Base-by-base conservation (phyloP, 257 asterid species). In the Solanum chilense region DNA sequence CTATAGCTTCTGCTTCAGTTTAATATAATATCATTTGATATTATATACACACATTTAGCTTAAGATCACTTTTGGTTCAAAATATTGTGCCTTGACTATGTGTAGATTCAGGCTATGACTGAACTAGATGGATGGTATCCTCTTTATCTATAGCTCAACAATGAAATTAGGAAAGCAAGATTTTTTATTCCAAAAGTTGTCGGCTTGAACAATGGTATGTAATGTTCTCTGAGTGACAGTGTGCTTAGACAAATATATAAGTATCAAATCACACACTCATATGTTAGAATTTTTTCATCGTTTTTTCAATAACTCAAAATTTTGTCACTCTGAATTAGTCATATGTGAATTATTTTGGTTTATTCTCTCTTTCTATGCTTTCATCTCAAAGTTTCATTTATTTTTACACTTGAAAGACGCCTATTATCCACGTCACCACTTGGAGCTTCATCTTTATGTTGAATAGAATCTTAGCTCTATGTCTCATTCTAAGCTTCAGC, bases 61-160 rank as follows among this genome's bases (percentile, higher is more conserved):
- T 52, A 52, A 52, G 62, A 52, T 52, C 4, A 52, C 23, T 52
- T 52, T 52, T 52, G 62, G 62, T 52, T 52, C 4, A 0, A 52
- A 52, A 16, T 52, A 16, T 0, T 16, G 1, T 15, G 3, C 2
- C 23, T 52, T 9, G 23, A 49, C 62, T 6, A 16, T 0, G 23
- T 52, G 62, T 52, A 52, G 23, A 52, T 52, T 52, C 1, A 1
- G 9, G 62, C 3, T 52, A 52, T 52, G 62, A 16, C 1, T 16
- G 9, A 52, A 16, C 23, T 52, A 52, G 23, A 52, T 16, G 23
- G 62, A 52, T 52, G 9, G 62, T 52, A 21, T 52, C 23, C 23
- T 52, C 23, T 6, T 52, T 52, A 52, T 52, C 10, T 52, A 52
- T 52, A 20, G 62, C 4, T 52, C 23, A 52, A 0, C 62, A 6